phyloP scores from a whole-genome alignment of 345 rosid genomes.

The Eucalyptus coolabah region DNA sequence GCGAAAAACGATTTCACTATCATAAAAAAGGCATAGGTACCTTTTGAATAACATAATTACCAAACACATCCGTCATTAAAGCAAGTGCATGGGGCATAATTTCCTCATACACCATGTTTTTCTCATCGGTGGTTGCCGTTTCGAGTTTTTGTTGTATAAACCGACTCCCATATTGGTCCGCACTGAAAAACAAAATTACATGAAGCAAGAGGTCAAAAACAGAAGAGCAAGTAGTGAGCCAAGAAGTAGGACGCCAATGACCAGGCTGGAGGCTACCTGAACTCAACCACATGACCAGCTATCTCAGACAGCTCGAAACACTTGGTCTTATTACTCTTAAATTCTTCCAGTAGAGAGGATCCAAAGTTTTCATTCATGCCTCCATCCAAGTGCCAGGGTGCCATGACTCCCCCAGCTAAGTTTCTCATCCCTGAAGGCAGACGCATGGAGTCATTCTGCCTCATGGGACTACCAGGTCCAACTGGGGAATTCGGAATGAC shows the following conservation, averaged over 20 bases:
- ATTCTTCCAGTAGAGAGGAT: conserved; percentile 65
- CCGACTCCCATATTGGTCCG: conserved; percentile 70
- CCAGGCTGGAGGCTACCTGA: conserved; percentile 24
- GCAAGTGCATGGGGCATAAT: conserved; percentile 47
- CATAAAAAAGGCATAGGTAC: conserved; percentile 1
- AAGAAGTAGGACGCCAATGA: neutral
- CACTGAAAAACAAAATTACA: conserved; percentile 15
- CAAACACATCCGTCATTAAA: conserved; percentile 69
- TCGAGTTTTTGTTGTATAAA: conserved; percentile 63
- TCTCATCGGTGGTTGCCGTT: conserved; percentile 40
- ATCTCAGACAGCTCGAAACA: conserved; percentile 64
- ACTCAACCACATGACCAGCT: conserved; percentile 62
- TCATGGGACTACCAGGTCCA: conserved; percentile 43
- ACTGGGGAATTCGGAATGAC: conserved; percentile 40
- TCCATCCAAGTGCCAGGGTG: conserved; percentile 48
- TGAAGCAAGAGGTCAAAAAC: neutral
- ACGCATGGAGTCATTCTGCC: conserved; percentile 39
- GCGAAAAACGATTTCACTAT: neutral
- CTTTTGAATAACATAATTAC: conserved; percentile 66
- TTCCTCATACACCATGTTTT: conserved; percentile 50
- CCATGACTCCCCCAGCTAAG: conserved; percentile 39
- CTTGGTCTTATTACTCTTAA: conserved; percentile 58
- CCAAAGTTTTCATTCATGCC: conserved; percentile 38
- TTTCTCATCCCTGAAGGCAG: conserved; percentile 39
- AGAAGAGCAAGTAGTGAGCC: neutral